Percentiles rank a stretch among this genome's conserved stretches.
Evolutionary conservation across 2,329 filamentous ascomycete genomes (phyloP).

Genomic region (Cercospora zeae-maydis): DNA sequence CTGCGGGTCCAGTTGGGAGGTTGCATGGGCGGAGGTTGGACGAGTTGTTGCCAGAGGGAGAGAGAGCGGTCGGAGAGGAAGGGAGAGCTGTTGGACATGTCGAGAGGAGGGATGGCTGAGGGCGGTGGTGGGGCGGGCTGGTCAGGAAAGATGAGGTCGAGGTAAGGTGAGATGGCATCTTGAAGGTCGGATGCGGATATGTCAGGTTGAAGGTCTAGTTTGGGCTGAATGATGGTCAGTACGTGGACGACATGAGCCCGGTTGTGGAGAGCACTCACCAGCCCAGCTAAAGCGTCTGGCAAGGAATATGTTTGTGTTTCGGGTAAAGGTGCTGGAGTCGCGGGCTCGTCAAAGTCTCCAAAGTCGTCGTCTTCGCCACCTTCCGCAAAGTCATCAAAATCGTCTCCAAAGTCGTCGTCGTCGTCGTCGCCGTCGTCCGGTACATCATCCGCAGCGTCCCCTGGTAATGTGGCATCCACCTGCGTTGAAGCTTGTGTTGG

Average conservation of each 20-base stretch:
- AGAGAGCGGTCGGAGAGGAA: conserved; percentile 83
- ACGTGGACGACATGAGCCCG: background rate
- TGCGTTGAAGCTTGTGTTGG: conserved; percentile 13
- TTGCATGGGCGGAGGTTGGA: conserved; percentile 88
- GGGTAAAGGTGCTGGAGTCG: conserved; percentile 18
- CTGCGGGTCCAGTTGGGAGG: conserved; percentile 98
- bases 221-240: conserved; percentile 34
- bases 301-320: conserved; percentile 31
- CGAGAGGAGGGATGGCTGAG: conserved; percentile 27
- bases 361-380: conserved; percentile 48
- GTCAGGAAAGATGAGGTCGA: conserved; percentile 64
- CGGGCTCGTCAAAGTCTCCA: conserved; percentile 49
- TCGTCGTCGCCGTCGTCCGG: conserved; percentile 56
- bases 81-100: conserved; percentile 47
- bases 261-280: conserved; percentile 44
- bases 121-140: conserved; percentile 35
- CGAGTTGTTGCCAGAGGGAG: conserved; percentile 93
- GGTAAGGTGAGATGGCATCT: conserved; percentile 61
- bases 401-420: conserved; percentile 68
- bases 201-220: conserved; percentile 27
- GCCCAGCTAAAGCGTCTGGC: conserved; percentile 43
- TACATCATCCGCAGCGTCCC: conserved; percentile 52
- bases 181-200: conserved; percentile 55
- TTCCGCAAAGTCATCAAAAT: conserved; percentile 64
- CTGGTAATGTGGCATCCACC: conserved; percentile 42